Base-by-base conservation (phyloP, 257 asterid species). In the Solanum chiquidenum region DNA sequence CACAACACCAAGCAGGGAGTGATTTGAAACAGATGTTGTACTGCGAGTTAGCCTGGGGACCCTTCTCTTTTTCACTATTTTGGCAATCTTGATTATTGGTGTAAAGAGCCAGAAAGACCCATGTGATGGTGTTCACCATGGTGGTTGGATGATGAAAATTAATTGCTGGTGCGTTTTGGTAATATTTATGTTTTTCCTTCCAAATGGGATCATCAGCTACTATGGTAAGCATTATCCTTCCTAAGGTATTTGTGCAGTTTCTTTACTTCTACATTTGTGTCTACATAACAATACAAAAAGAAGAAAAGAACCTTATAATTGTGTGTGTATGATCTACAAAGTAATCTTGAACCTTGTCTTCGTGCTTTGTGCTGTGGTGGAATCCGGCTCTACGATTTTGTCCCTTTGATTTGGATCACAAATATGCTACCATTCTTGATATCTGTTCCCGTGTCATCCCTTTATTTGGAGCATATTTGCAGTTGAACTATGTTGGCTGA, bases 21-120 rank as follows among this genome's bases (percentile, higher is more conserved):
- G 99, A 98, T 96, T 95, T 89, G 98, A 96, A 90, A 96, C 99
- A 35, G 99, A 96, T 89, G 98, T 97, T 21, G 99, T 95, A 84
- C 90, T 96, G 87, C 94, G 99, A 64, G 99, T 96, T 90, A 95
- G 98, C 92, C 92, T 96, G 91, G 98, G 99, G 55, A 96, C 94
- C 93, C 95, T 95, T 92, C 91, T 95, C 21, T 96, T 96, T 88
- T 96, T 96, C 93, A 95, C 99, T 6, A 90, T 94, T 87, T 91
- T 96, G 74, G 95, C 99, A 76, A 77, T 92, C 87, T 88, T 96
- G 79, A 96, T 96, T 98, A 89, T 93, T 86, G 98, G 98, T 68
- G 94, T 96, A 49, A 96, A 94, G 91, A 95, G 88, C 89, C 98
- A 95, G 91, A 95, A 90, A 92, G 99, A 96, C 89, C 99, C 98